A percentile compares a stretch with the other conserved stretches of the same genome.
Conservation (phyloP, 805 yeast species). For the Kluyveromyces wickerhamii region DNA sequence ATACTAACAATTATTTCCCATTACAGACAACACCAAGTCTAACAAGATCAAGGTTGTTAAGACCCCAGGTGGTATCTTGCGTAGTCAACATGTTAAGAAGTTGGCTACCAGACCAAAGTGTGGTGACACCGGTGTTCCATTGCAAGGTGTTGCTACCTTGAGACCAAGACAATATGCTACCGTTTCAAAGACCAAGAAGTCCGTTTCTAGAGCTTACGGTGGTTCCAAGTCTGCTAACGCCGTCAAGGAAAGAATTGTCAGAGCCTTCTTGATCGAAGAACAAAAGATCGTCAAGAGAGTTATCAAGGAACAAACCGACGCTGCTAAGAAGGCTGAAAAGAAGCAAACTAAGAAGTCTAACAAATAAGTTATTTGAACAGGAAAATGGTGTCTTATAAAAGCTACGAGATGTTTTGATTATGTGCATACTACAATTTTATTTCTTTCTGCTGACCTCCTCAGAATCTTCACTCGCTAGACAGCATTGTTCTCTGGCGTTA, state of each 20-base stretch:
- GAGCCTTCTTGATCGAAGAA: constrained; percentile 99
- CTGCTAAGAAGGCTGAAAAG: constrained; percentile 62
- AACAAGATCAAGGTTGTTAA: constrained; percentile 99
- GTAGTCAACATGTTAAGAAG: constrained; percentile 97
- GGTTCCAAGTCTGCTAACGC: constrained; percentile 98
- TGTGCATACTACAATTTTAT: no score
- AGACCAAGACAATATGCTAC: constrained; percentile 98
- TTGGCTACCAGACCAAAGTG: constrained; percentile 78
- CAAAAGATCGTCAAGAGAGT: constrained; percentile 99
- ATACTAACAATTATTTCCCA: constrained; percentile 9
- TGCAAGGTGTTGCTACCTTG: constrained; percentile 84
- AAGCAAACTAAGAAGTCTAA: constrained; percentile 29
- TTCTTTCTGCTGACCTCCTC: no score
- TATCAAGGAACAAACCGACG: constrained; percentile 90
- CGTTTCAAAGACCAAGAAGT: constrained; percentile 92
- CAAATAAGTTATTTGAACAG: constrained; percentile 9
- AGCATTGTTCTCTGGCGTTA: no score
- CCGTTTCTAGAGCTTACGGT: constrained; percentile 99
- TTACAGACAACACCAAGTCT: constrained; percentile 94
- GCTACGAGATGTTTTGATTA: no score
- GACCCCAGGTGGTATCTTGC: constrained; percentile 99
- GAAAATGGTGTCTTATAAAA: no score
- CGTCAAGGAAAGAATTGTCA: constrained; percentile 98
- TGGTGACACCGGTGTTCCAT: constrained; percentile 79
- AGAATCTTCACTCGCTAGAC: no score